These are phyloP conservation scores for Talaromyces islandicus DNA, from an alignment of 2,329 filamentous ascomycete genomes.

Conservation along the genomic window DNA sequence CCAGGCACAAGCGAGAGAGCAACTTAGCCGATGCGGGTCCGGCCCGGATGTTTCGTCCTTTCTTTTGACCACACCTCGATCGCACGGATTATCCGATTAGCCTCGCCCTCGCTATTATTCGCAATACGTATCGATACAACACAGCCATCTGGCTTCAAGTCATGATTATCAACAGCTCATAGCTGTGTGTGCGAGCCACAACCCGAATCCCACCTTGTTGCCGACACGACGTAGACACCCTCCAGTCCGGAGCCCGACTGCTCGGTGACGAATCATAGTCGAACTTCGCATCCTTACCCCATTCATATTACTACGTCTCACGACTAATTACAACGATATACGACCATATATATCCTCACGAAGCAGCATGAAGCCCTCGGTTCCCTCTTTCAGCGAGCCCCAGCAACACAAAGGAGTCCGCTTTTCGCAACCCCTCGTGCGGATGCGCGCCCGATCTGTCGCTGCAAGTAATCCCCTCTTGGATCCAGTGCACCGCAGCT, in stretches of 20 bases:
- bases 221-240: neutral
- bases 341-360: neutral
- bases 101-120: neutral
- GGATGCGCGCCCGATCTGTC: constrained; percentile 33
- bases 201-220: neutral
- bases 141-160: neutral
- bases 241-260: neutral
- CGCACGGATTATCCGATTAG: neutral
- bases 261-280: neutral
- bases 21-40: neutral
- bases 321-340: neutral
- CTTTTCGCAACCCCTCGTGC: constrained; percentile 34
- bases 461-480: constrained; percentile 29
- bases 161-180: neutral
- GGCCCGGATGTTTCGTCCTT: neutral
- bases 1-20: neutral
- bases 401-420: constrained; percentile 35
- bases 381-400: constrained; percentile 1
- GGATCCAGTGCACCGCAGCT: constrained; percentile 18
- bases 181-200: neutral
- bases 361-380: neutral
- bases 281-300: neutral
- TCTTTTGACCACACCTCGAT: neutral
- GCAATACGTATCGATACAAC: neutral
- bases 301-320: neutral